These are phyloP conservation scores for Cicer bijugum DNA, from an alignment of 306 rosid genomes.

Conservation along the genomic window DNA sequence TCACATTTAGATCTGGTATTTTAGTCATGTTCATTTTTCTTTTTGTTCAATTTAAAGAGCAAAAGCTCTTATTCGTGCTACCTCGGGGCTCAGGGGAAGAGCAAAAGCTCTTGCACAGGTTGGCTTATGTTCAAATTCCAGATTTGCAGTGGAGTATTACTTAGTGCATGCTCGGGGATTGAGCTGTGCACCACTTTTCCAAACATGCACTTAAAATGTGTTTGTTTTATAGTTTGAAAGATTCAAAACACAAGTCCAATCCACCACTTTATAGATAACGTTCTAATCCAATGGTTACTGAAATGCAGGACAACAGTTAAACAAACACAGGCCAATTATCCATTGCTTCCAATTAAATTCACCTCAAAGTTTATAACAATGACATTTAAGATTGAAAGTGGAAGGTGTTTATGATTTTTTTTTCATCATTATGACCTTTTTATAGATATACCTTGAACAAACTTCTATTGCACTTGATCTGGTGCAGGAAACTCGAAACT, in stretches of 20 bases:
- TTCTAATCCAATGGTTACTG: neutral
- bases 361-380: neutral
- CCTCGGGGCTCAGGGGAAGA: too few relatives aligned
- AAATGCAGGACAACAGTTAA: constrained; percentile 1
- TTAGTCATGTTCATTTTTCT: too few relatives aligned
- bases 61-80: too few relatives aligned
- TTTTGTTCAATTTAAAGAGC: too few relatives aligned
- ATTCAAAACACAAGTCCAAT: neutral
- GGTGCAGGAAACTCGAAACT: constrained; percentile 56
- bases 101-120: too few relatives aligned
- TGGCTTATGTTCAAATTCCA: too few relatives aligned
- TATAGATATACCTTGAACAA: constrained; percentile 15
- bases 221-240: too few relatives aligned
- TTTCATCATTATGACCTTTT: constrained; percentile 13
- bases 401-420: neutral
- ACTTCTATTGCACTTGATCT: constrained; percentile 54
- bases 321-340: neutral
- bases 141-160: too few relatives aligned
- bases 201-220: too few relatives aligned
- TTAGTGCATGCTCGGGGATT: too few relatives aligned
- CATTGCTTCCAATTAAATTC: constrained; percentile 2
- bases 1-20: too few relatives aligned
- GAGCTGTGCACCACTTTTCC: too few relatives aligned
- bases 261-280: neutral
- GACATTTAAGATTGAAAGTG: neutral